A percentile compares a stretch with the other conserved stretches of the same genome.
Evolutionary conservation across 768 basidiomycete species (phyloP).

Genomic region (Scleroderma citrinum): DNA sequence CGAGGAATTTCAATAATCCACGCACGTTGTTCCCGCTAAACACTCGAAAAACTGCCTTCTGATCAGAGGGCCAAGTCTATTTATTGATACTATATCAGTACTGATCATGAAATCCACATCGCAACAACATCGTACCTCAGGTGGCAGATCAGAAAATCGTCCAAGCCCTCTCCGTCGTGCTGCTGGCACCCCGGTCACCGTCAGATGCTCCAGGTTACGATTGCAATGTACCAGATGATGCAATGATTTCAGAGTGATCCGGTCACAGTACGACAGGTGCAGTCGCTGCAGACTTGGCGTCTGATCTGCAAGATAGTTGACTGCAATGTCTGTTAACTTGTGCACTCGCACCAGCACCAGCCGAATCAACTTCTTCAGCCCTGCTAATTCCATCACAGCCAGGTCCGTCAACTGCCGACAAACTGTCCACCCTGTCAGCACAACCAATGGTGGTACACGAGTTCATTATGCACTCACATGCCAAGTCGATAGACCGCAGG

Average conservation of each 20-base stretch:
- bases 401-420: slow-evolving; percentile 82
- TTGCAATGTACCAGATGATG: slow-evolving; percentile 62
- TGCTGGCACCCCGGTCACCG: slow-evolving; percentile 72
- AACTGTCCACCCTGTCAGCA: slow-evolving; percentile 38
- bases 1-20: slow-evolving; percentile 60
- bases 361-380: slow-evolving; percentile 61
- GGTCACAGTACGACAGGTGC: slow-evolving; percentile 83
- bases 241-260: slow-evolving; percentile 69
- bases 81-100: slow-evolving; percentile 1
- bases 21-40: slow-evolving; percentile 66
- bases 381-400: slow-evolving; percentile 74
- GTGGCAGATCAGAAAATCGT: slow-evolving; percentile 71
- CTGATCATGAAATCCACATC: neutral
- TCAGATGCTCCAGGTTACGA: slow-evolving; percentile 62
- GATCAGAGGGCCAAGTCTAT: slow-evolving; percentile 63
- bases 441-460: slow-evolving; percentile 13
- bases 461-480: slow-evolving; percentile 50
- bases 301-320: slow-evolving; percentile 75
- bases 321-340: slow-evolving; percentile 78
- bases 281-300: slow-evolving; percentile 65
- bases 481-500: slow-evolving; percentile 78
- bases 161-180: slow-evolving; percentile 65
- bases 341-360: slow-evolving; percentile 77
- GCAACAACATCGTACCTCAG: slow-evolving; percentile 38
- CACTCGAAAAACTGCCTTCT: slow-evolving; percentile 70